Percentiles rank a stretch among this genome's conserved stretches.
These are phyloP conservation scores for Mytilinidion resinicola DNA, from an alignment of 495 filamentous ascomycete species.

Conservation along the genomic window DNA sequence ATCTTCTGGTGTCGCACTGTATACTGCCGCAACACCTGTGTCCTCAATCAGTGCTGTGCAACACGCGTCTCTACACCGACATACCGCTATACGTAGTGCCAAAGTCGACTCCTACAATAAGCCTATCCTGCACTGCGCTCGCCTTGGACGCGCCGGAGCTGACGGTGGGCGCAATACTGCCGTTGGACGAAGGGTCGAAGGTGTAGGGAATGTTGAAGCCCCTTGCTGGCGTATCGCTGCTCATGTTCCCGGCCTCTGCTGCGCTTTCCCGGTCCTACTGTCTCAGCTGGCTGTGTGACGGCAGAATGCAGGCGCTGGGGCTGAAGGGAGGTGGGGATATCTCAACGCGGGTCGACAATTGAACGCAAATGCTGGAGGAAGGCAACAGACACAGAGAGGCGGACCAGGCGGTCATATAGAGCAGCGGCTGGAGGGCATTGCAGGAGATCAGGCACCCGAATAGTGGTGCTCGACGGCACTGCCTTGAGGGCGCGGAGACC, in stretches of 20 bases:
- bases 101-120: constrained; percentile 40
- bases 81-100: constrained; percentile 38
- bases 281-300: too few species aligned
- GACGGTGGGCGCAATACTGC: constrained; percentile 7
- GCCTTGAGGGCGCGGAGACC: constrained; percentile 3
- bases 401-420: constrained; percentile 18
- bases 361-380: background rate
- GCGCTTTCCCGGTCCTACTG: constrained; percentile 1
- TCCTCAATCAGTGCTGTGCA: background rate
- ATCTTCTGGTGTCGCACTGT: constrained; percentile 68
- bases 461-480: constrained; percentile 5
- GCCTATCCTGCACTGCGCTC: constrained; percentile 22
- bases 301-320: too few species aligned
- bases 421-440: constrained; percentile 19
- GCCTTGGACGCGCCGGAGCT: constrained; percentile 5
- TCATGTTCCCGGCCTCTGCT: background rate
- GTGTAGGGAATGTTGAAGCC: constrained; percentile 19
- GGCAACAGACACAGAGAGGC: background rate
- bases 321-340: too few species aligned
- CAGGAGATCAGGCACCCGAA: constrained; percentile 20
- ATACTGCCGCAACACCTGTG: constrained; percentile 62
- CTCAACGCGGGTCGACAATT: too few species aligned
- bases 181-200: constrained; percentile 21
- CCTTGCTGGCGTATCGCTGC: background rate
- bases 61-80: background rate